A percentile compares a stretch with the other conserved stretches of the same genome.
Evolutionary conservation across 176 grass and related monocot species (phyloP).

Genomic region (Guadua angustifolia): DNA sequence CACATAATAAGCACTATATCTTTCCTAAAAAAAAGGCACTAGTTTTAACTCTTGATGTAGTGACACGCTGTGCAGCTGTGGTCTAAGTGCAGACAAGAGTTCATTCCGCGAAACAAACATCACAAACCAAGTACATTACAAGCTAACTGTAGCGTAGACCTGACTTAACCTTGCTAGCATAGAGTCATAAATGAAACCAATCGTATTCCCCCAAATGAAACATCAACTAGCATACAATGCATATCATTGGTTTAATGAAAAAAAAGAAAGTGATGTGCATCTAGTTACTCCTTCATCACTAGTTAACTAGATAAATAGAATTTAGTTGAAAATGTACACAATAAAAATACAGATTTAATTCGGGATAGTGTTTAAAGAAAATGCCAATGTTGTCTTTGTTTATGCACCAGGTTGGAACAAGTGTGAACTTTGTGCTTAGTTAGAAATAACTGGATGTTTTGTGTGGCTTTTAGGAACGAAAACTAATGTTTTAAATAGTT

Average conservation of each 20-base stretch:
- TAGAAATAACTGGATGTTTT: background rate
- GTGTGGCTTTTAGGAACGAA: background rate
- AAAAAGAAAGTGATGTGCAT: background rate
- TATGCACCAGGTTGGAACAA: background rate
- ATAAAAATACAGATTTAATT: background rate
- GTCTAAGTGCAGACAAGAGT: conserved; percentile 3
- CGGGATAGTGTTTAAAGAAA: background rate
- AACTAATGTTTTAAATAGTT: background rate
- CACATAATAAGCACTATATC: background rate
- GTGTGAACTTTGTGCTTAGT: background rate
- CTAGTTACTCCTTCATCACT: background rate
- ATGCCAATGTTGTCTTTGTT: background rate
- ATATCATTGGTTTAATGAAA: background rate
- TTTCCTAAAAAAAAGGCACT: background rate
- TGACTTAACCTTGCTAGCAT: background rate
- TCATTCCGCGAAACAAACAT: conserved; percentile 10
- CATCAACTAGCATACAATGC: background rate
- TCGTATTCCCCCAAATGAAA: background rate
- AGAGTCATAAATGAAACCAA: conserved; percentile 5
- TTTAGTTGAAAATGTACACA: background rate
- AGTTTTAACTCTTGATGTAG: background rate
- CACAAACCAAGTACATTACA: background rate
- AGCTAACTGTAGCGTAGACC: background rate
- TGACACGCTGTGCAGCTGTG: background rate
- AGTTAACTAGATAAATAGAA: background rate